Base-by-base conservation (phyloP, 441 rosid genomes). In the Erysimum cheiri region DNA sequence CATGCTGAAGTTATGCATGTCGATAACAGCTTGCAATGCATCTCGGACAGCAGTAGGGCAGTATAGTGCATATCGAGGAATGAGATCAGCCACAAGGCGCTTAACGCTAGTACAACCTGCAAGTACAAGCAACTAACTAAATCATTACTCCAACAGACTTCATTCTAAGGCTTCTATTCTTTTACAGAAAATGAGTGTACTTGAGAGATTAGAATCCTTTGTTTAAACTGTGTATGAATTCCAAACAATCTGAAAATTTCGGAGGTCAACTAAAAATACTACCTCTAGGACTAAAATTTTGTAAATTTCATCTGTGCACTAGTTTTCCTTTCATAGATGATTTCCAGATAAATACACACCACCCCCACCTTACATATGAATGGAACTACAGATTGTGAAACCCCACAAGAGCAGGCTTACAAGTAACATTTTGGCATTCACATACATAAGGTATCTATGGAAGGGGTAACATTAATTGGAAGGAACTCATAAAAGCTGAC, bases 41-140 rank as follows among this genome's bases (percentile, higher is more conserved):
- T 91, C 88, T 76, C 87, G 88, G 32, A 90, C 85, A 54, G 98
- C 88, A 77, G 87, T 82, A 33, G 95, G 96, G 77, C 96, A 89
- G 80, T 83, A 80, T 2, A 85, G 81, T 43, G 87, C 93, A 80
- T 92, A 92, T 59, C 95, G 85, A 48, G 99, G 98, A 80, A 95
- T 73, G 47, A 95, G 83, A 81, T 95, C 98, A 66, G 97, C 88
- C 33, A 85, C 84, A 68, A 95, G 82, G 40, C 97, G 96, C 72
- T 89, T 94, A 58, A 81, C 98, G 37, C 99, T 90, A 33, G 82
- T 64, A 74, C 99, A 95, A 62, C 99, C 99, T 95, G 88, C 82
- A 86, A 70, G 64, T 56, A 61, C 74, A 73, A 52, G 54, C 32
- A 76, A 52, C 68, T 35, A 50, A 44, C 76, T 28, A 76, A 50